Base-by-base conservation (phyloP, 2,329 filamentous ascomycete genomes). In the Neurospora sp. region DNA sequence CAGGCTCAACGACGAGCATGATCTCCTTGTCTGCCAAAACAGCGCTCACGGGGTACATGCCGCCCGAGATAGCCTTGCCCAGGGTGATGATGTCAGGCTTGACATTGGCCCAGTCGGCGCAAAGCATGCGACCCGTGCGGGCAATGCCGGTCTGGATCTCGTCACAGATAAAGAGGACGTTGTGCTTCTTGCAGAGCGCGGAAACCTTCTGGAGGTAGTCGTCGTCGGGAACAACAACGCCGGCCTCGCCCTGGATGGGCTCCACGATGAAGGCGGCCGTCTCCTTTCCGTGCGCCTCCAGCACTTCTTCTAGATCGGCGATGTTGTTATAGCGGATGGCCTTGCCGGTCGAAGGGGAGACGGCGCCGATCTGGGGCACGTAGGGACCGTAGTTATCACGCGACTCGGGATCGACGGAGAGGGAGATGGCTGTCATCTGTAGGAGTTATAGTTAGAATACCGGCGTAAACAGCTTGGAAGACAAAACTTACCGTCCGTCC, bases 101-200 rank as follows among this genome's bases (percentile, higher is more conserved):
- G 84, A 99, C 93, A 75, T 90, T 92, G 70, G 92, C 90, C 94
- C 96, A 98, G 82, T 99, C 89, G 77, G 92, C 91, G 85, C 93
- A 97, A 69, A 99, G 89, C 84, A 99, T 91, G 78, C 91, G 92
- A 68, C 96, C 96, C 19, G 96, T 99, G 73, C 96, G 90, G 69
- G 93, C 96, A 78, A 99, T 97, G 74, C 95, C 95, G 5, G 96
- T 99, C 83, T 99, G 96, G 77, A 99, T 97, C 86, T 99, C 96
- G 80, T 99, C 96, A 80, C 93, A 97, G 80, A 99, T 98, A 78
- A 99, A 84, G 67, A 99, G 89, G 46, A 97, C 93, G 74, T 97
- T 97, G 86, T 98, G 89, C 85, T 97, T 92, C 81, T 93, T 93
- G 85, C 96, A 99, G 33, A 98, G 89, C 33, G 87, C 91, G 70